Percentiles rank a stretch among this genome's conserved stretches.
phyloP scores from a whole-genome alignment of 768 basidiomycete genomes.

The Tricholoma terreum region DNA sequence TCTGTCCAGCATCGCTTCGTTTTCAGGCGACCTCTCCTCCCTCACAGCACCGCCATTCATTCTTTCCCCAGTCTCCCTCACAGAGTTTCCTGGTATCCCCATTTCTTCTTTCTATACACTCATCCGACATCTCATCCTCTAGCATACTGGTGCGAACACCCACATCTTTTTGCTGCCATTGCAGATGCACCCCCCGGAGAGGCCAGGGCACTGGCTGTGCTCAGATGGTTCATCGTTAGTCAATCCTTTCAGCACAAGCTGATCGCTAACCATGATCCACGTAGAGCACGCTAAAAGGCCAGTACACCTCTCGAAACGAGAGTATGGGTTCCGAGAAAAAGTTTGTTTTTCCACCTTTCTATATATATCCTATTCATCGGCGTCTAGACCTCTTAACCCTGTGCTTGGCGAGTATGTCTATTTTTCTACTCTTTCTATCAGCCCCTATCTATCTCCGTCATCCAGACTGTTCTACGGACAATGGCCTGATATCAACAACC shows the following conservation, averaged over 20 bases:
- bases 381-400: slow-evolving; percentile 83
- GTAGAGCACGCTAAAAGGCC: slow-evolving; percentile 89
- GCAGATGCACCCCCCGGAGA: slow-evolving; percentile 72
- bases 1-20: slow-evolving; percentile 59
- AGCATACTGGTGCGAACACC: slow-evolving; percentile 98
- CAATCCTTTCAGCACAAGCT: not conserved
- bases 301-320: slow-evolving; percentile 93
- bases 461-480: slow-evolving; percentile 79
- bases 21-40: slow-evolving; percentile 85
- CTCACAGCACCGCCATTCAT: slow-evolving; percentile 91
- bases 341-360: slow-evolving; percentile 38
- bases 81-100: slow-evolving; percentile 81
- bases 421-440: not conserved
- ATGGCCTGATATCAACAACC: slow-evolving; percentile 64
- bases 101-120: slow-evolving; percentile 4
- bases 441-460: not conserved
- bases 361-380: slow-evolving; percentile 5
- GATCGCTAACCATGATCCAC: not conserved
- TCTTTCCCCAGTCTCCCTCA: slow-evolving; percentile 84
- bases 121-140: slow-evolving; percentile 5
- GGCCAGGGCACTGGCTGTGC: slow-evolving; percentile 73
- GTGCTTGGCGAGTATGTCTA: slow-evolving; percentile 82
- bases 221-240: slow-evolving; percentile 92
- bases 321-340: slow-evolving; percentile 98
- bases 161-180: slow-evolving; percentile 85